Evolutionary conservation across 495 filamentous ascomycete species (phyloP), one percentile per base, ranked within the genome.

Genomic region (Hypoxylon perforatum): DNA sequence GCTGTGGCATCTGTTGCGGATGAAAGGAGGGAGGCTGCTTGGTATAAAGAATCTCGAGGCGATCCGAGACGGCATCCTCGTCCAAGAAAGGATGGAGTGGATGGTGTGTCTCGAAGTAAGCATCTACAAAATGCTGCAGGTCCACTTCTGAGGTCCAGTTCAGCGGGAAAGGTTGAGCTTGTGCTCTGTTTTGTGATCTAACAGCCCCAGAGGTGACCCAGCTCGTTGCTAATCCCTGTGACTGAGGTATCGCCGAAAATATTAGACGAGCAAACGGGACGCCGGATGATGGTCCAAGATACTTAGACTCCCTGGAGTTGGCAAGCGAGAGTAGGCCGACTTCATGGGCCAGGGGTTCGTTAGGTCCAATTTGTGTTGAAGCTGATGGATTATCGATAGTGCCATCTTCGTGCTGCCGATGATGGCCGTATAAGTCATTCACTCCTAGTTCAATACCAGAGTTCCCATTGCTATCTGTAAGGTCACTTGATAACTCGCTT

Each of bases 11-110:
- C 75, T 75, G 39, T 68, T 65, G 5, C 33, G 51, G 21, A 59
- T 66, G 23, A 59, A 62, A 3, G 38, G 56, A 4, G 49, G 47
- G 48, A 77, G 80, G 36, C 23, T 46, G 41, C 18, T 57, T 57
- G n/a, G 30, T 57, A 18, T 57, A 57, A 18, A 80, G 63, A 15
- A 64, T 71, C 17, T 77, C 69, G 4, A 82, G 63, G 3, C 65
- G 65, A 15, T 70, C 58, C 67, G 77, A 73, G 42, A 82, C 74
- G 17, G 75, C 73, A 10, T 71, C 78, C 44, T 79, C 66, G 47
- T 83, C 79, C 8, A 83, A 50, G 53, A 82, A 81, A 17, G 81
- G 81, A 49, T 81, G 80, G 2, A 77, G 39, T 8, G 80, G 55
- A 54, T 83, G 81, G 18, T 77, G 63, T 1, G 75, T 78, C 12